A percentile compares a stretch with the other conserved stretches of the same genome.
Conservation (phyloP, 257 asterid species). For the Przewalskia tangutica region DNA sequence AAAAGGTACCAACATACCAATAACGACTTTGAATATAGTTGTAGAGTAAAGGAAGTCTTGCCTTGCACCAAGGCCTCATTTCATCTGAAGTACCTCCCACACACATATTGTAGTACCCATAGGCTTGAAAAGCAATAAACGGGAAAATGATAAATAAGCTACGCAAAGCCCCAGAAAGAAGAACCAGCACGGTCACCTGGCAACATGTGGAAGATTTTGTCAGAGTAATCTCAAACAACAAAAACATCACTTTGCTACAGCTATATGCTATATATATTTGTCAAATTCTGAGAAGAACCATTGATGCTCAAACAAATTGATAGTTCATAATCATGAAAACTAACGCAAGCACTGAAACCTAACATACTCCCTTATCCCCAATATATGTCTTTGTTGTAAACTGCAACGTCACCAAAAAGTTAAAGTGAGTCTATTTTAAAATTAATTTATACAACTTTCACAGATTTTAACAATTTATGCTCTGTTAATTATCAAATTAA, state of each 20-base stretch:
- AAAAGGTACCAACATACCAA: conserved; percentile 50
- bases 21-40: conserved; percentile 86
- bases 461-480: background rate
- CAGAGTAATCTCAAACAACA: background rate
- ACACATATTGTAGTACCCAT: conserved; percentile 71
- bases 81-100: conserved; percentile 37
- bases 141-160: conserved; percentile 54
- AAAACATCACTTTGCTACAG: background rate
- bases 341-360: background rate
- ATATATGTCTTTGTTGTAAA: background rate
- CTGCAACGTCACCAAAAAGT: background rate
- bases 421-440: background rate
- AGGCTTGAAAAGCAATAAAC: conserved; percentile 69
- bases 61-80: conserved; percentile 92
- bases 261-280: background rate
- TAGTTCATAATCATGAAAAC: background rate
- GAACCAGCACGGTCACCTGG: conserved; percentile 45
- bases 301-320: background rate
- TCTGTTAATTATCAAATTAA: background rate
- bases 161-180: conserved; percentile 52
- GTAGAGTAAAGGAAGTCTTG: conserved; percentile 83
- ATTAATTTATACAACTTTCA: background rate
- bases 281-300: background rate
- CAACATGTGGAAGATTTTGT: conserved; percentile 6
- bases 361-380: background rate